Evolutionary conservation across 2,329 filamentous ascomycete species (phyloP), one percentile per base, ranked within the genome.

Genomic region (Colletotrichum costaricense): DNA sequence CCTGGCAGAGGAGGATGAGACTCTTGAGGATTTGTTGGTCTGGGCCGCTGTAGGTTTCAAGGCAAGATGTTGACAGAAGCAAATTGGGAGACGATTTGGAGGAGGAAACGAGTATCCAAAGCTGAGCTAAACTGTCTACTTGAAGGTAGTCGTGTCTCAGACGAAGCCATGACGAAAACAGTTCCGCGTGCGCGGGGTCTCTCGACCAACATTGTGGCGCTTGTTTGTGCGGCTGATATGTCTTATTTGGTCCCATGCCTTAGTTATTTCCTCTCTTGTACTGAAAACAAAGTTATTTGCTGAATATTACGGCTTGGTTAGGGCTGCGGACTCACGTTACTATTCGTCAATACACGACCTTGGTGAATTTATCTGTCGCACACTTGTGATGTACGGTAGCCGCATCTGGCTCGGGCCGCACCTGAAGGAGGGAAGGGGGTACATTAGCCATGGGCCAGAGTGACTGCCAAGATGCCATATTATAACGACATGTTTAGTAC

Each of bases 1-100:
- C 24, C 24, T 26, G 24, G 24, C 24, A 26, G 19, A 49, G 7
- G 1, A 49, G 7, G 3, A n/a, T n/a, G 38, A 9, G 42, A n/a
- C 3, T 49, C 16, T 19, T n/a, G 0, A 8, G 16, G 7, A 7
- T n/a, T 11, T 49, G 19, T 49, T 49, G 0, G 16, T 2, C 2
- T 49, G 7, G 4, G 8, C 0, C 11, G 7, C 42, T 49, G 42
- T 0, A n/a, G 42, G 8, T 0, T 8, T 9, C 7, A 3, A n/a
- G 42, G 16, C 19, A n/a, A n/a, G 16, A 4, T 8, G 42, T 49
- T 49, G 42, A 1, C 19, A 49, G 7, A 49, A 49, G 0, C 2
- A 4, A 7, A 4, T n/a, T n/a, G 8, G 7, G 8, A n/a, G 2
- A 49, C 1, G 4, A n/a, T 4, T 9, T 46, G n/a, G 42, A 46